Conservation (phyloP, 768 basidiomycete species). For the Termitomyces sp. region DNA sequence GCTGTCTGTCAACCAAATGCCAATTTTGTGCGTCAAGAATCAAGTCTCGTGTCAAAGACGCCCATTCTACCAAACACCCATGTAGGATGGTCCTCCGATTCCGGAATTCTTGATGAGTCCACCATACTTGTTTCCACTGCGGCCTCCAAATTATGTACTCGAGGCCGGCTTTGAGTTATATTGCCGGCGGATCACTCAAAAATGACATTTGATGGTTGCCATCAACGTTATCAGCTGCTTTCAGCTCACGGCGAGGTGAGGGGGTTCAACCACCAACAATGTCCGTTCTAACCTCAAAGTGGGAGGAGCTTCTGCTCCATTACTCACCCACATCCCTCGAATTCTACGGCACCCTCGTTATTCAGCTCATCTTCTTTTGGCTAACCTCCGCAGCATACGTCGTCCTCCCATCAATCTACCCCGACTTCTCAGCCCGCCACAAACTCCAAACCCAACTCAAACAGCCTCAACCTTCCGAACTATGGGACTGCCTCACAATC, state of each 20-base stretch:
- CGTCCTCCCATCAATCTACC: conserved; percentile 20
- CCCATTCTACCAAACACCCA: too few species aligned
- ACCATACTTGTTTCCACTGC: too few species aligned
- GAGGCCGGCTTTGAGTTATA: background rate
- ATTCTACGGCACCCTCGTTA: conserved; percentile 20
- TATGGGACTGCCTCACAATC: conserved; percentile 21
- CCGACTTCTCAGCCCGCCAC: conserved; percentile 22
- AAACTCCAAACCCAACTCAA: conserved; percentile 26
- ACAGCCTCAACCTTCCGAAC: conserved; percentile 21
- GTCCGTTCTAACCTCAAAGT: background rate
- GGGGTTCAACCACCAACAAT: background rate
- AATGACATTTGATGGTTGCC: background rate
- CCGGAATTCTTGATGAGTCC: too few species aligned
- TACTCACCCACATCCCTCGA: conserved; percentile 20
- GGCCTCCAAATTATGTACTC: too few species aligned
- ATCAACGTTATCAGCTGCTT: background rate
- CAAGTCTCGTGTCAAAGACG: too few species aligned
- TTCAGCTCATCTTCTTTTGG: conserved; percentile 26
- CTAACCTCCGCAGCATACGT: conserved; percentile 21
- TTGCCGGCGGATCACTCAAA: background rate
- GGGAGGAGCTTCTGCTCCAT: conserved; percentile 11
- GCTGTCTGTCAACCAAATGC: background rate
- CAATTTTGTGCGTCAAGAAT: background rate
- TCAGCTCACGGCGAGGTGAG: too few species aligned
- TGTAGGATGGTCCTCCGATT: too few species aligned